A percentile compares a stretch with the other conserved stretches of the same genome.
phyloP scores from a whole-genome alignment of 768 basidiomycete genomes.

The Tulasnella sp. region DNA sequence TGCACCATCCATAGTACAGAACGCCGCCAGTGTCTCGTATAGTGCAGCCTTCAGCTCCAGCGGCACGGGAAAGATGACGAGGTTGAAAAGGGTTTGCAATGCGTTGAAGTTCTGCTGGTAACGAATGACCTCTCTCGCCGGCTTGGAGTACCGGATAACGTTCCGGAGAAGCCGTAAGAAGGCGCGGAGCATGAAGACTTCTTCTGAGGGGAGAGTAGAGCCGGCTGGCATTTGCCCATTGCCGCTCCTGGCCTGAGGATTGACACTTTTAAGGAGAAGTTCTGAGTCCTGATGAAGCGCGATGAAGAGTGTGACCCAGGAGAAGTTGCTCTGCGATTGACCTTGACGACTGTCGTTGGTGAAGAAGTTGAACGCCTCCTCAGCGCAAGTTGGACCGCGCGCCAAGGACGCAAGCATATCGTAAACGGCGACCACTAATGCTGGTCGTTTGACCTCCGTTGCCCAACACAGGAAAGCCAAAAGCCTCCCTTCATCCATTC shows the following conservation, averaged over 20 bases:
- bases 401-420: conserved; percentile 83
- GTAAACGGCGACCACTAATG: conserved; percentile 69
- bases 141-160: conserved; percentile 62
- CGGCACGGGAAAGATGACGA: conserved; percentile 72
- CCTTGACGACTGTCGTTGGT: conserved; percentile 49
- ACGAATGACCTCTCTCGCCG: conserved; percentile 68
- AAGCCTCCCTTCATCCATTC: conserved; percentile 40
- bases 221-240: conserved; percentile 22
- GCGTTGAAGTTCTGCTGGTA: conserved; percentile 71
- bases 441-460: conserved; percentile 58
- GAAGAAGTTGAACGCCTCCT: conserved; percentile 82
- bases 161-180: conserved; percentile 72
- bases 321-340: conserved; percentile 40
- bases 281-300: conserved; percentile 66
- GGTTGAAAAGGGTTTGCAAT: conserved; percentile 64
- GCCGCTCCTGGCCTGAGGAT: conserved; percentile 17
- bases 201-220: conserved; percentile 49
- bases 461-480: conserved; percentile 84
- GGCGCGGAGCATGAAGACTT: conserved; percentile 66
- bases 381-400: conserved; percentile 75
- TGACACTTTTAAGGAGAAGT: conserved; percentile 33
- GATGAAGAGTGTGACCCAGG: conserved; percentile 69
- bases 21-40: conserved; percentile 70
- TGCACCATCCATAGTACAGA: conserved; percentile 74
- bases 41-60: conserved; percentile 84